Evolutionary conservation across 768 basidiomycete species (phyloP), one percentile per base, ranked within the genome.

Genomic region (Boletus sensibilis): DNA sequence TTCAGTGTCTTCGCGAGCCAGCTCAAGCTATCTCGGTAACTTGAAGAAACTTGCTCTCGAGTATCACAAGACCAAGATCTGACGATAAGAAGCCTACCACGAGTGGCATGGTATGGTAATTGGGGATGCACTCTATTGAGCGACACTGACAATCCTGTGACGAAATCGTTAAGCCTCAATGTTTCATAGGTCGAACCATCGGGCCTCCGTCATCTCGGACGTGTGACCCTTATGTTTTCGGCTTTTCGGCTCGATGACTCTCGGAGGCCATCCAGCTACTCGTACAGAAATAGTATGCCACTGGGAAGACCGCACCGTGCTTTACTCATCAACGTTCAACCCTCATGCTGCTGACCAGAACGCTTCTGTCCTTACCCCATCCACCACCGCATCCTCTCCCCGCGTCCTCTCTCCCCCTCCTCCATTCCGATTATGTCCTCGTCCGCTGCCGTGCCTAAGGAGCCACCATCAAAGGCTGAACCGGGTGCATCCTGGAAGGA

Each of bases 401-500:
- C n/a, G 1, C n/a, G 10, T 35, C 13, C 40, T 20, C 23, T 6
- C 23, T 23, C 3, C n/a, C 10, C 18, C 37, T 21, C 21, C 33
- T 44, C 43, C 23, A 2, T 25, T 20, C 29, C 27, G 9, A 33
- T 34, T 51, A 66, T 63, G 60, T 41, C 56, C n/a, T 31, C 53
- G 31, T 34, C 57, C 34, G 40, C 38, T 49, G 34, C 43, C 20
- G 23, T 25, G 20, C 37, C 23, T 2, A 51, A 58, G 8, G 56
- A 43, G 8, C 34, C 52, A 5, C 5, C 40, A 1, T 13, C 44
- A 35, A 64, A 66, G 37, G 35, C 40, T 13, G 45, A 59, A 33
- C 71, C 74, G 10, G 71, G 73, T 1, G 67, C 67, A 6, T 68
- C 72, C 14, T 79, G 78, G 78, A 74, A 74, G 50, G 58, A 53